Evolutionary conservation across 306 rosid genomes (phyloP).

Genomic region (Quercus wislizeni): DNA sequence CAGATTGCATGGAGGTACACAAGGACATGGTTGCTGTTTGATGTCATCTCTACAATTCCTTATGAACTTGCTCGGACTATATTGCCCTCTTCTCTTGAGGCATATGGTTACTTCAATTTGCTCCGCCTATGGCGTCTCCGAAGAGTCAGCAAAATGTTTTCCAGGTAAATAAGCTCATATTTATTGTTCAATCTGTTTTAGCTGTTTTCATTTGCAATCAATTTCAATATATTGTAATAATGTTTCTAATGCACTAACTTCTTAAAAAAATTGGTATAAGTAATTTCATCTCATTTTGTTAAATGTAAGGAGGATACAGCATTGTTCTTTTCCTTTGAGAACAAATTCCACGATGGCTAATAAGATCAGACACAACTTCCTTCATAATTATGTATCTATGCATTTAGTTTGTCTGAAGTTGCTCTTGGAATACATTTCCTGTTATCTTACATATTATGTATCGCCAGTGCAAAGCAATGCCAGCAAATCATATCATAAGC

Average conservation of each 20-base stretch:
- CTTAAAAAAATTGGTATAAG: neutral
- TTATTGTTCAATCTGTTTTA: too few species aligned
- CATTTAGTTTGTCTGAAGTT: neutral
- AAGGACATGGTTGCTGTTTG: slow-evolving; percentile 60
- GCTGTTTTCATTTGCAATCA: neutral
- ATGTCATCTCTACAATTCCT: slow-evolving; percentile 62
- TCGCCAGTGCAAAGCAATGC: neutral
- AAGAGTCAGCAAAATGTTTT: slow-evolving; percentile 68
- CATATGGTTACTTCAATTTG: slow-evolving; percentile 63
- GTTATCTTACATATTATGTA: neutral
- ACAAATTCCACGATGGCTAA: neutral
- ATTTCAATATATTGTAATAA: neutral
- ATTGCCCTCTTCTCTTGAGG: slow-evolving; percentile 33
- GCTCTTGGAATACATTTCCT: neutral
- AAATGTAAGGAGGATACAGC: too few species aligned
- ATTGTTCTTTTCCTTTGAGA: too few species aligned
- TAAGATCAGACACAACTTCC: neutral
- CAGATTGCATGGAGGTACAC: slow-evolving; percentile 57
- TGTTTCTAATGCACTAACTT: too few species aligned
- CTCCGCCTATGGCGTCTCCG: slow-evolving; percentile 90
- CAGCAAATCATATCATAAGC: neutral
- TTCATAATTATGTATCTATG: neutral
- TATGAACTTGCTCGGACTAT: slow-evolving; percentile 36
- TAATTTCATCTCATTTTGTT: too few species aligned
- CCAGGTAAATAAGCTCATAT: slow-evolving; percentile 40